phyloP scores from a whole-genome alignment of 495 filamentous ascomycete species.

The Lasiosphaeria hispida region DNA sequence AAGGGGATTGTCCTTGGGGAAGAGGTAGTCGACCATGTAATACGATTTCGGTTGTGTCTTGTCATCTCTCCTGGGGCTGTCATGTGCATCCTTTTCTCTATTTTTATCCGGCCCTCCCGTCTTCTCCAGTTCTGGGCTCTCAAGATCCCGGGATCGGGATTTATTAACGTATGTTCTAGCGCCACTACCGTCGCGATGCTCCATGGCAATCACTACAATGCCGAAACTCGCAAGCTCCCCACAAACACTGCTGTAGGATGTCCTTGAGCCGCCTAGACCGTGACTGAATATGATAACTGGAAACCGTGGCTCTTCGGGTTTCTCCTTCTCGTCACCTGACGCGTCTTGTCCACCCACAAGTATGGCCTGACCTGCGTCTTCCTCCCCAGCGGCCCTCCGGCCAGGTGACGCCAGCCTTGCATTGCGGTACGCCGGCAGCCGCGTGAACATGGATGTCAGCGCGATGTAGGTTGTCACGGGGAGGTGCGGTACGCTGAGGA shows the following conservation, averaged over 20 bases:
- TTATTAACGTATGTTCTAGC: slow-evolving; percentile 58
- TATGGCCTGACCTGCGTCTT: slow-evolving; percentile 25
- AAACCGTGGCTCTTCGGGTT: slow-evolving; percentile 40
- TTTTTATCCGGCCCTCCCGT: not conserved
- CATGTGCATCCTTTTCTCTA: not conserved
- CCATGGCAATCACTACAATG: slow-evolving; percentile 64
- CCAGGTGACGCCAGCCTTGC: slow-evolving; percentile 32
- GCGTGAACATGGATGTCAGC: slow-evolving; percentile 53
- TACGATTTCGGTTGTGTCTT: slow-evolving; percentile 16
- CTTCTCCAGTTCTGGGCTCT: slow-evolving; percentile 19
- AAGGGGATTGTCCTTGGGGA: slow-evolving; percentile 40
- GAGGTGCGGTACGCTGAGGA: slow-evolving; percentile 43
- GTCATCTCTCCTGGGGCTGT: not conserved
- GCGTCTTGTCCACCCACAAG: not conserved
- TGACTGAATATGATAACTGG: slow-evolving; percentile 69
- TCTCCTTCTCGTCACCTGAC: not conserved
- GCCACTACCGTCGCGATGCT: slow-evolving; percentile 65
- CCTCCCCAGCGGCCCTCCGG: slow-evolving; percentile 26
- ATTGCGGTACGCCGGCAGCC: slow-evolving; percentile 57
- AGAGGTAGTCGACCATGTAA: slow-evolving; percentile 45
- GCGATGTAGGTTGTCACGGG: slow-evolving; percentile 46
- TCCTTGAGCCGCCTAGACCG: slow-evolving; percentile 62
- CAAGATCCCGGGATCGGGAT: slow-evolving; percentile 21
- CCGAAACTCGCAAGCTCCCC: slow-evolving; percentile 64
- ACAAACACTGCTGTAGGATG: slow-evolving; percentile 59